Percentiles rank a stretch among this genome's conserved stretches.
Conservation (phyloP, 306 rosid genomes). For the Delonix regia region DNA sequence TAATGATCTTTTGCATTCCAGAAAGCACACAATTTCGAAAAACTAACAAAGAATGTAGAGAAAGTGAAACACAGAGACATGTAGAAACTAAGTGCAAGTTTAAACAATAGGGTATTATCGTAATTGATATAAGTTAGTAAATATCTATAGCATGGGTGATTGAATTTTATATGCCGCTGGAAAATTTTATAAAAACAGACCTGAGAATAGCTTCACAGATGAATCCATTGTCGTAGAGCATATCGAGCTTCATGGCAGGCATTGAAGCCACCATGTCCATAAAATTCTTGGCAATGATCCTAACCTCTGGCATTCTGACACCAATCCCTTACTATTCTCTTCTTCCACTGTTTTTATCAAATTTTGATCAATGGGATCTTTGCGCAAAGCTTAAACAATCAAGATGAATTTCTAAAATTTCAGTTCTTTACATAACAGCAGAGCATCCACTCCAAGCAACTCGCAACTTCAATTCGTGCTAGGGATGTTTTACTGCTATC, state of each 20-base stretch:
- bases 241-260: constrained; percentile 93
- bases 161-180: neutral
- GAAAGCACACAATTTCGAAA: constrained; percentile 2
- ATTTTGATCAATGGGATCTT: constrained; percentile 10
- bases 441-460: neutral
- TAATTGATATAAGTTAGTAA: neutral
- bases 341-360: constrained; percentile 7
- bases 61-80: neutral
- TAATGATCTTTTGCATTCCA: constrained; percentile 20
- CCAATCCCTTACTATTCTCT: neutral
- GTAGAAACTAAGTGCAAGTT: neutral
- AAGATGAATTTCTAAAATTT: neutral
- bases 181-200: constrained; percentile 37
- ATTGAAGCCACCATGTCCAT: constrained; percentile 99
- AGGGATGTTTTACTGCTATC: neutral
- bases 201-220: constrained; percentile 98
- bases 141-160: neutral
- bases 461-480: neutral
- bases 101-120: neutral
- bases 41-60: neutral
- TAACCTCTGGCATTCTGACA: constrained; percentile 84
- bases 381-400: constrained; percentile 2
- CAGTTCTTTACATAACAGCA: neutral
- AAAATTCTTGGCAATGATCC: constrained; percentile 89
- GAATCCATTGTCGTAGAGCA: constrained; percentile 81